Evolutionary conservation across 768 basidiomycete species (phyloP), one percentile per base, ranked within the genome.

Genomic region (Tulasnella sp.): DNA sequence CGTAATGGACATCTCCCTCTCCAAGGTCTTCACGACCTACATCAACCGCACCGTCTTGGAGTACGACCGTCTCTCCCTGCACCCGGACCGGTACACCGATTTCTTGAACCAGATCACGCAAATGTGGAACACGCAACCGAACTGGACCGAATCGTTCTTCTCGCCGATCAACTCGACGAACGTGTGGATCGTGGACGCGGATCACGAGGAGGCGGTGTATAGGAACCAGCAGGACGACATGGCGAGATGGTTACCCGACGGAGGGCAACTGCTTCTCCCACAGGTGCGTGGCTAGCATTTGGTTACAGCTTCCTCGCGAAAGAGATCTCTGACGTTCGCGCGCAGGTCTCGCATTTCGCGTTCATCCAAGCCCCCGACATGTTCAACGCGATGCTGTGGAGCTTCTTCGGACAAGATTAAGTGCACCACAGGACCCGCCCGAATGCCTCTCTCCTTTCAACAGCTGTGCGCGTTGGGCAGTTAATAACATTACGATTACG

Each of bases 301-400:
- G n/a, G 72, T 17, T 22, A n/a, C n/a, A n/a, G n/a, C n/a, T n/a
- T 17, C 8, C n/a, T n/a, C n/a, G n/a, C n/a, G n/a, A 17, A 42
- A 36, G n/a, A 4, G 64, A 36, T 36, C 6, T 11, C 25, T 73
- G 37, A 73, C 52, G 45, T 22, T 34, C 29, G 1, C 5, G 52
- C n/a, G 37, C n/a, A 38, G 69, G 36, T 36, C 11, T 73, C 72
- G 34, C 72, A 73, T 49, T 73, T 73, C 36, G 72, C 72, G 31
- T 73, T 73, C 72, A 73, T 73, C 36, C 72, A 73, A 45, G 45
- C 17, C 25, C 72, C 72, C 9, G 15, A 58, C 22, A 31, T 12
- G 52, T 73, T 73, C 72, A 73, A 73, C 29, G 12, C 72, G 14
- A 49, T 73, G 72, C 42, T 73, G 12, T n/a, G n/a, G n/a, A n/a